phyloP scores from a whole-genome alignment of 257 asterid species.

The Gentiana dahurica region DNA sequence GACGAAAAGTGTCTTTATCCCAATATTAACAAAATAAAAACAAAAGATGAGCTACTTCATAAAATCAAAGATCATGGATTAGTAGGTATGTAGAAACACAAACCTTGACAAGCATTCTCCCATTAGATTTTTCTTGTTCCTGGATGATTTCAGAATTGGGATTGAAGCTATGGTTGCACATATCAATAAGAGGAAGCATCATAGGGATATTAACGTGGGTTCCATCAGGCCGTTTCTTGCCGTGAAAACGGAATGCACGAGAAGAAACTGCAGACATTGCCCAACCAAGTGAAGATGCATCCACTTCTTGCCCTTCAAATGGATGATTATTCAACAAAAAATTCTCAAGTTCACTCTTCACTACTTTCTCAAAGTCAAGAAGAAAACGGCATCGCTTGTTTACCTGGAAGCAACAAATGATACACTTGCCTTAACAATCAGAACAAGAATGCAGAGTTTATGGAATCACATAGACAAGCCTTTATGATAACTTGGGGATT shows the following conservation, averaged over 20 bases:
- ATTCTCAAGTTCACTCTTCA: conserved; percentile 41
- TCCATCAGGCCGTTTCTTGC: conserved; percentile 52
- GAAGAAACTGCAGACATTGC: conserved; percentile 97
- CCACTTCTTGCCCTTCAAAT: conserved; percentile 66
- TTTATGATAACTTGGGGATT: neutral
- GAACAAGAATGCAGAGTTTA: neutral
- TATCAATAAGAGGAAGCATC: conserved; percentile 94
- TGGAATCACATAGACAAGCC: neutral
- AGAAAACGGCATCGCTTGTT: conserved; percentile 95
- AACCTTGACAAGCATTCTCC: conserved; percentile 76
- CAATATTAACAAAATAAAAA: too few relatives aligned
- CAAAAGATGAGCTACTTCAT: neutral
- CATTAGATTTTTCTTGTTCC: conserved; percentile 43
- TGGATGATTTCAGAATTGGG: conserved; percentile 88
- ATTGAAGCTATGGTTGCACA: conserved; percentile 97
- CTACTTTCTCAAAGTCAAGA: conserved; percentile 62
- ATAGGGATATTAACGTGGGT: conserved; percentile 46
- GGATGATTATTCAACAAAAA: conserved; percentile 51
- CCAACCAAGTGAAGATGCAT: conserved; percentile 96
- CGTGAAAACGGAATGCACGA: conserved; percentile 85
- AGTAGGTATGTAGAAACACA: conserved; percentile 3
- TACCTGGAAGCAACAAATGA: conserved; percentile 35
- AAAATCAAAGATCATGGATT: neutral
- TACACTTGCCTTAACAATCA: neutral
- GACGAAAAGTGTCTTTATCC: too few relatives aligned